These are phyloP conservation scores for Dendrobium huoshanense DNA, from an alignment of 106 monocot genomes.

Conservation along the genomic window DNA sequence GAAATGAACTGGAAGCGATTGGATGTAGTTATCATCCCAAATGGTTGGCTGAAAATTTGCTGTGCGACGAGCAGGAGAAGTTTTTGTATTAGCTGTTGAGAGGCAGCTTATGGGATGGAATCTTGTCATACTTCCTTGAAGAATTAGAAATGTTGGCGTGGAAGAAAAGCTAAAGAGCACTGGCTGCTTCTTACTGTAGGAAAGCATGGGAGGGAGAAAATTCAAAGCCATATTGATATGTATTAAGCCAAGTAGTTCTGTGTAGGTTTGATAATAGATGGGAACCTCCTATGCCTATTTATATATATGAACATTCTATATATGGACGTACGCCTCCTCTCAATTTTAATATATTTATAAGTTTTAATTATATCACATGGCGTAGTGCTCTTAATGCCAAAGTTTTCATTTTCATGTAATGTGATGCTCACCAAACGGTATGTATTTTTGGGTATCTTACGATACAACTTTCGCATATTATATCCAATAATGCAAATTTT, in stretches of 20 bases:
- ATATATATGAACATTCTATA: neutral
- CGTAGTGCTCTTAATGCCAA: too few species aligned
- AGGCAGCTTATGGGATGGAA: neutral
- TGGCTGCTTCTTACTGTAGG: neutral
- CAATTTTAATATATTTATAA: too few species aligned
- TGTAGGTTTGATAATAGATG: neutral
- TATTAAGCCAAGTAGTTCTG: neutral
- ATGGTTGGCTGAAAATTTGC: constrained; percentile 1
- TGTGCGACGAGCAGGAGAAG: neutral
- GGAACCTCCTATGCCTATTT: neutral
- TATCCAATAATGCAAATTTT: too few species aligned
- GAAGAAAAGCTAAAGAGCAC: neutral
- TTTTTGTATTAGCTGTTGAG: too few species aligned
- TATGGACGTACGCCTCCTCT: too few species aligned
- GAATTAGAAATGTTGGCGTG: neutral
- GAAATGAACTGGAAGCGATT: too few species aligned
- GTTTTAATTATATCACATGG: too few species aligned
- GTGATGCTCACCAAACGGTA: too few species aligned
- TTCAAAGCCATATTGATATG: neutral
- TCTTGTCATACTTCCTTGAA: neutral
- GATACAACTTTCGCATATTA: too few species aligned
- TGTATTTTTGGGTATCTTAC: too few species aligned
- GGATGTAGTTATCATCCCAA: too few species aligned
- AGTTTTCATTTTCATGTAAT: too few species aligned
- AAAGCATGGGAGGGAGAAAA: neutral